These are phyloP conservation scores for Claviceps cyperi DNA, from an alignment of 2,329 filamentous ascomycete genomes.

Conservation along the genomic window DNA sequence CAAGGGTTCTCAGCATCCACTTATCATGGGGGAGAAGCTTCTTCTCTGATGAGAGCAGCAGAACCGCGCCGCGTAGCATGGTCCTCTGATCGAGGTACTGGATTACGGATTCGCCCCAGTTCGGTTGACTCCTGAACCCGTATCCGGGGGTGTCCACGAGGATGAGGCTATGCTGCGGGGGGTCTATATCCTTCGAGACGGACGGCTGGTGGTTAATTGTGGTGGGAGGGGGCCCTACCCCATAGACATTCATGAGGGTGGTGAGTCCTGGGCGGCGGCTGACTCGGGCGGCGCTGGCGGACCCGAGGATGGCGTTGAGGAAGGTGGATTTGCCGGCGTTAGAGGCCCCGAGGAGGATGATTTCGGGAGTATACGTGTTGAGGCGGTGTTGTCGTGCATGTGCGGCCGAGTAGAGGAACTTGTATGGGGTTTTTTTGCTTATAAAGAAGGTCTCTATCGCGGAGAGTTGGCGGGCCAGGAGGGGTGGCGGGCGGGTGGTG, in stretches of 20 bases:
- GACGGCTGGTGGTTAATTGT: constrained; percentile 13
- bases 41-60: constrained; percentile 39
- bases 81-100: constrained; percentile 34
- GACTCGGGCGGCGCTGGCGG: constrained; percentile 29
- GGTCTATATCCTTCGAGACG: constrained; percentile 20
- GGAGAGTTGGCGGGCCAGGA: constrained; percentile 13
- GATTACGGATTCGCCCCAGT: constrained; percentile 38
- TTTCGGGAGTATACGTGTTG: constrained; percentile 40
- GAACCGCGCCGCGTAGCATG: constrained; percentile 34
- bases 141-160: constrained; percentile 39
- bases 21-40: constrained; percentile 33
- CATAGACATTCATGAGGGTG: constrained; percentile 40
- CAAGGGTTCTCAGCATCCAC: constrained; percentile 31
- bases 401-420: constrained; percentile 36
- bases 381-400: constrained; percentile 32
- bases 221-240: constrained; percentile 29
- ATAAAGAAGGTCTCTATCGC: constrained; percentile 18
- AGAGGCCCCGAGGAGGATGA: constrained; percentile 72
- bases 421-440: constrained; percentile 9
- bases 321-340: constrained; percentile 86
- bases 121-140: constrained; percentile 28
- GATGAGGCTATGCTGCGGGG: constrained; percentile 32
- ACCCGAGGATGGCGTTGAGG: constrained; percentile 63
- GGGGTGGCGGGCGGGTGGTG: constrained; percentile 6
- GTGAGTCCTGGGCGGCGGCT: constrained; percentile 38